phyloP scores from a whole-genome alignment of 2,329 filamentous ascomycete species.

The Penicillium sumatraense region DNA sequence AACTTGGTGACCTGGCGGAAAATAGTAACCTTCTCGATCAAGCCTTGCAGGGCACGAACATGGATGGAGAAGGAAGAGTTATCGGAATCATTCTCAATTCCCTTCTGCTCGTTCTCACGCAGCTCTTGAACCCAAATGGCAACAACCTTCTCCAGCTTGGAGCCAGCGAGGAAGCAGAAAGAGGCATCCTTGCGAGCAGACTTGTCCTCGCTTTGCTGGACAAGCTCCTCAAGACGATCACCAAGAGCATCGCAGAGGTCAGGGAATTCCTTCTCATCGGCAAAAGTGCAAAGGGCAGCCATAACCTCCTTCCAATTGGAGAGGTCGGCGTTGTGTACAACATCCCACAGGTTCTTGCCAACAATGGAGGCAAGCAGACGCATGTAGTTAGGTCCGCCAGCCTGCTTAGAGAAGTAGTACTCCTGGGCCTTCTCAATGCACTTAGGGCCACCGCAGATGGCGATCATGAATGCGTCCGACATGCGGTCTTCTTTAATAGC shows the following conservation, averaged over 20 bases:
- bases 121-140: conserved; percentile 91
- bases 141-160: conserved; percentile 96
- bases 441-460: conserved; percentile 92
- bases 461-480: conserved; percentile 96
- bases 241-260: conserved; percentile 94
- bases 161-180: conserved; percentile 94
- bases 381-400: conserved; percentile 85
- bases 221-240: conserved; percentile 79
- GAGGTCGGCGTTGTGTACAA: conserved; percentile 94
- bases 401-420: conserved; percentile 83
- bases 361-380: conserved; percentile 89
- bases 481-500: conserved; percentile 87
- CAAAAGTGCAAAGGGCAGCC: conserved; percentile 94
- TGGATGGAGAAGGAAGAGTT: conserved; percentile 92
- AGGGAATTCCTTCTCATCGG: conserved; percentile 85
- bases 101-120: conserved; percentile 77
- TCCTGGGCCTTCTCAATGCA: conserved; percentile 93
- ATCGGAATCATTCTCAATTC: conserved; percentile 68
- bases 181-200: conserved; percentile 80
- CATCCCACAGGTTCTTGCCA: conserved; percentile 95
- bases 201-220: conserved; percentile 59
- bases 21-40: conserved; percentile 97
- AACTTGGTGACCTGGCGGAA: conserved; percentile 96
- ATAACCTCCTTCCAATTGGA: conserved; percentile 96
- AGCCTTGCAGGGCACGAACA: conserved; percentile 82